Evolutionary conservation across 1,284 basidiomycete genomes (phyloP).

Genomic region (Ustilago vetiveriae): DNA sequence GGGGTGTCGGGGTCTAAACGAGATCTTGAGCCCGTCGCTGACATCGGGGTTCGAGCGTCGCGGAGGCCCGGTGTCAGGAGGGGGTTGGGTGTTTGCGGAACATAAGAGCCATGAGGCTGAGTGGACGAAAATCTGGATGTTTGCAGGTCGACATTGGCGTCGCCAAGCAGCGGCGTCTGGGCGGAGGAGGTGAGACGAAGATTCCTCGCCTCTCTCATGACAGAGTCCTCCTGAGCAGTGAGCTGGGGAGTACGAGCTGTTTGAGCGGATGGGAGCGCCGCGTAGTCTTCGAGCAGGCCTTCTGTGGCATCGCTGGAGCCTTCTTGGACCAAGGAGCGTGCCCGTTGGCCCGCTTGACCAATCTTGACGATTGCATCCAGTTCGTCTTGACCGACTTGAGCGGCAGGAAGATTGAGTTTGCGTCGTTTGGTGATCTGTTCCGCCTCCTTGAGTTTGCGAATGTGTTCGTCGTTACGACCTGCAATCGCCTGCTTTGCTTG

Average conservation of each 20-base stretch:
- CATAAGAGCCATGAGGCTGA: constrained; percentile 6
- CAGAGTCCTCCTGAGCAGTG: constrained; percentile 75
- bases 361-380: constrained; percentile 99
- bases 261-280: constrained; percentile 83
- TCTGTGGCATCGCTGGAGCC: constrained; percentile 80
- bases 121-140: constrained; percentile 2
- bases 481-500: constrained; percentile 73
- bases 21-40: background rate
- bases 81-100: constrained; percentile 93
- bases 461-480: constrained; percentile 83
- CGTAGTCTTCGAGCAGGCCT: constrained; percentile 88
- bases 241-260: constrained; percentile 93
- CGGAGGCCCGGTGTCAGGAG: constrained; percentile 75
- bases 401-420: constrained; percentile 84
- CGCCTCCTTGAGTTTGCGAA: constrained; percentile 95
- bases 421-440: constrained; percentile 90
- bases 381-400: constrained; percentile 95
- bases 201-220: constrained; percentile 93
- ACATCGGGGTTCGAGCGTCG: constrained; percentile 15
- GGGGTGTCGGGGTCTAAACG: constrained; percentile 70
- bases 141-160: constrained; percentile 81
- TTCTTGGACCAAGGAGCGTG: constrained; percentile 78
- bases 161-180: constrained; percentile 94
- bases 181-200: constrained; percentile 88
- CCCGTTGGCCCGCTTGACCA: constrained; percentile 87